Percentiles rank a stretch among this genome's conserved stretches.
phyloP scores from a whole-genome alignment of 1,284 basidiomycete genomes.

The Mrakiaceae sp. region DNA sequence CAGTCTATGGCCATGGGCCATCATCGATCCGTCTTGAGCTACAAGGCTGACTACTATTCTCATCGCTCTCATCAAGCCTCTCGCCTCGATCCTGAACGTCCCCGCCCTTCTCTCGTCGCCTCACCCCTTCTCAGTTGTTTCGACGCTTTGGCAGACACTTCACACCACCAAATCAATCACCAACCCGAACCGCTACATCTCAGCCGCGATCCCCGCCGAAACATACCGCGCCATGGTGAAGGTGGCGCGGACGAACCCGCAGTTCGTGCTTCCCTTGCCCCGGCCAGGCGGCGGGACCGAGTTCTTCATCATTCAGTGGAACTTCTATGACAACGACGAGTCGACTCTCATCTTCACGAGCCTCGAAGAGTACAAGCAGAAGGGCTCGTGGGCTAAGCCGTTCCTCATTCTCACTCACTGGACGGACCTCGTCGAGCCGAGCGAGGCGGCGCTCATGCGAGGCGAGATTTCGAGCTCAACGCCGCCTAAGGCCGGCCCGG shows the following conservation, averaged over 20 bases:
- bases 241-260: slow-evolving; percentile 51
- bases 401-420: slow-evolving; percentile 85
- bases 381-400: slow-evolving; percentile 78
- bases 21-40: not conserved
- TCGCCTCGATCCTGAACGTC: slow-evolving; percentile 68
- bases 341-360: slow-evolving; percentile 77
- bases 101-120: slow-evolving; percentile 54
- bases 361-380: slow-evolving; percentile 84
- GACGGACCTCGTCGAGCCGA: slow-evolving; percentile 51
- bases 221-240: slow-evolving; percentile 61
- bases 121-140: slow-evolving; percentile 60
- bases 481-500: slow-evolving; percentile 23
- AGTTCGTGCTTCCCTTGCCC: slow-evolving; percentile 68
- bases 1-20: not conserved
- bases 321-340: slow-evolving; percentile 30
- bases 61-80: slow-evolving; percentile 44
- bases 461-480: slow-evolving; percentile 71
- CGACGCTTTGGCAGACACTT: slow-evolving; percentile 77
- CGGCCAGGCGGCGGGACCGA: slow-evolving; percentile 44
- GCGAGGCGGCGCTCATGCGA: slow-evolving; percentile 48
- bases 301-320: slow-evolving; percentile 82
- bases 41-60: not conserved
- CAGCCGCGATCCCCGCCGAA: slow-evolving; percentile 59
- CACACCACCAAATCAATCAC: slow-evolving; percentile 64
- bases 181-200: slow-evolving; percentile 68